Conservation (phyloP, 768 basidiomycete genomes). For the Auricularia cornea region DNA sequence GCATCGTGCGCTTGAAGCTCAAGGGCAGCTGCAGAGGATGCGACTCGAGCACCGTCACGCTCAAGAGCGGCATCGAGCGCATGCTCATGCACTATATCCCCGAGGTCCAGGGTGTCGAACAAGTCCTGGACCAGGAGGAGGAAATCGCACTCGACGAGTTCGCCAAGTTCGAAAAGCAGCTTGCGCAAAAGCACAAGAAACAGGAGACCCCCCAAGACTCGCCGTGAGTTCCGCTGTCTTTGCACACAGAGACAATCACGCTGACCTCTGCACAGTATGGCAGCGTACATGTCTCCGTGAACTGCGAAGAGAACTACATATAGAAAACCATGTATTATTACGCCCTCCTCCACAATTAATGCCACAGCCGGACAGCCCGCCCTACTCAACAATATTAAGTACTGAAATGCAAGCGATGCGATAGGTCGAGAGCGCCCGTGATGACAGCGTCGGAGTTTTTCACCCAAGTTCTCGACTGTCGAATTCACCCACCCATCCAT, state of each 20-base stretch:
- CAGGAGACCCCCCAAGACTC: constrained; percentile 26
- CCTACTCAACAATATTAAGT: too few relatives aligned
- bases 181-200: constrained; percentile 35
- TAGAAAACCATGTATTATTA: too few relatives aligned
- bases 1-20: constrained; percentile 73
- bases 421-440: too few relatives aligned
- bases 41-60: constrained; percentile 84
- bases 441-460: too few relatives aligned
- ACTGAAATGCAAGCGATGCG: too few relatives aligned
- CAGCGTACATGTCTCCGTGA: constrained; percentile 74
- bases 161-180: constrained; percentile 69
- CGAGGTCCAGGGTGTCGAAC: constrained; percentile 85
- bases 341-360: too few relatives aligned
- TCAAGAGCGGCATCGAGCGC: constrained; percentile 94
- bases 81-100: constrained; percentile 99
- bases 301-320: too few relatives aligned
- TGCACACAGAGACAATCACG: not conserved
- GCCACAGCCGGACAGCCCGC: too few relatives aligned
- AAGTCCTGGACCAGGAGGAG: constrained; percentile 89
- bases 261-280: constrained; percentile 44
- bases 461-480: too few relatives aligned
- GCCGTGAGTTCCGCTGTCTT: constrained; percentile 32
- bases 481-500: not conserved
- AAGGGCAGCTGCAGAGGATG: constrained; percentile 98
- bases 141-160: constrained; percentile 82